These are phyloP conservation scores for Haplosporangium gracile DNA, from an alignment of 192 early-diverging fungal genomes.

Conservation along the genomic window DNA sequence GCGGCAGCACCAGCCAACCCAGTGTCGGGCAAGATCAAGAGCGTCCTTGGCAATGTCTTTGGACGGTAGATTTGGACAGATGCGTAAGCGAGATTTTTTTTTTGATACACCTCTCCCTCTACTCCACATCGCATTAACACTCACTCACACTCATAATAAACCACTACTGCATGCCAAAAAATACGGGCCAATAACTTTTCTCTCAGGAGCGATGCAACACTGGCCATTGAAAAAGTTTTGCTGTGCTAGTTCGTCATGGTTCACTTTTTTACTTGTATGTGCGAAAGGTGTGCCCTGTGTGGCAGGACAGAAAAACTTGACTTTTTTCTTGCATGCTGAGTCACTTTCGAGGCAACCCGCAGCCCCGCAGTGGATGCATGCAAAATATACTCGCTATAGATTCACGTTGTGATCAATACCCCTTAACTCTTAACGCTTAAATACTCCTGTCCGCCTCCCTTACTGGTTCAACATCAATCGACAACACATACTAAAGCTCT, in stretches of 20 bases:
- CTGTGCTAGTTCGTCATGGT: background rate
- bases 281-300: background rate
- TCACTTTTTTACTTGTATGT: background rate
- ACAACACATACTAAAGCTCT: background rate
- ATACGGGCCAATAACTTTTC: background rate
- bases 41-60: constrained; percentile 69
- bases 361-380: constrained; percentile 11
- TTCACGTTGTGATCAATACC: background rate
- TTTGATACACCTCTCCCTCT: background rate
- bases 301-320: constrained; percentile 26
- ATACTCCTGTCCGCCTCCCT: background rate
- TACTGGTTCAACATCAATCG: background rate
- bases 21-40: constrained; percentile 58
- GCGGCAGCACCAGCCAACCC: constrained; percentile 9
- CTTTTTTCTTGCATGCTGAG: constrained; percentile 64
- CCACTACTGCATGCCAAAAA: background rate
- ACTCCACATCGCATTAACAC: background rate
- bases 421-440: background rate
- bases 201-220: background rate
- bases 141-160: background rate
- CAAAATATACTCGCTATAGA: background rate
- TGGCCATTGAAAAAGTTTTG: background rate
- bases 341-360: constrained; percentile 14
- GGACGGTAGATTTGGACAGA: constrained; percentile 54
- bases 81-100: background rate